Conservation (phyloP, 1,139 yeast genomes). For the Saccharomyces hybrid region DNA sequence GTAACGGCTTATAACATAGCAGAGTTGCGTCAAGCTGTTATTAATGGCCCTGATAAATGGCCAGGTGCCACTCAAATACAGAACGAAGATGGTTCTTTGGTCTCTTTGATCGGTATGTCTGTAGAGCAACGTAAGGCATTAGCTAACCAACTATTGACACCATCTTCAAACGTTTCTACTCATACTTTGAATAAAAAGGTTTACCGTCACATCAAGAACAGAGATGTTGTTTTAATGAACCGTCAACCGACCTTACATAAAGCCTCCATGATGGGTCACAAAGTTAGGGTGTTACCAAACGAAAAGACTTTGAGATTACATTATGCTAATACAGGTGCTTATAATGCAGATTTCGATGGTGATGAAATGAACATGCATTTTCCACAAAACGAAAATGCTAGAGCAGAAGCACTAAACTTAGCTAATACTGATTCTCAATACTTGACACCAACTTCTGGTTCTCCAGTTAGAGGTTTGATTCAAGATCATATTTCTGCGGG, state of each 20-base stretch:
- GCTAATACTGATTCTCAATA: slow-evolving; percentile 98
- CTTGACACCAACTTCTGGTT: slow-evolving; percentile 95
- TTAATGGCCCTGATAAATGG: slow-evolving; percentile 96
- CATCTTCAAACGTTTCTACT: slow-evolving; percentile 45
- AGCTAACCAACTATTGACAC: slow-evolving; percentile 91
- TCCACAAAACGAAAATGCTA: slow-evolving; percentile 97
- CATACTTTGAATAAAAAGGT: slow-evolving; percentile 82
- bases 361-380: slow-evolving; percentile 99
- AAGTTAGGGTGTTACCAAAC: slow-evolving; percentile 92
- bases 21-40: slow-evolving; percentile 87
- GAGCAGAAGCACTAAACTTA: slow-evolving; percentile 89
- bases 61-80: slow-evolving; percentile 98
- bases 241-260: slow-evolving; percentile 99
- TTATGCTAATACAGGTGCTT: slow-evolving; percentile 98
- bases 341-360: slow-evolving; percentile 99
- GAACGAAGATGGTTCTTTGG: slow-evolving; percentile 88
- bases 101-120: slow-evolving; percentile 82
- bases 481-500: slow-evolving; percentile 99
- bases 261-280: slow-evolving; percentile 99
- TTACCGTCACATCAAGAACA: slow-evolving; percentile 84
- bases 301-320: slow-evolving; percentile 95
- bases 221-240: slow-evolving; percentile 95
- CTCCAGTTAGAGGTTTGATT: slow-evolving; percentile 96
- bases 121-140: slow-evolving; percentile 91
- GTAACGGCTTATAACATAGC: slow-evolving; percentile 91